A percentile compares a stretch with the other conserved stretches of the same genome.
Evolutionary conservation across 805 yeast species (phyloP).

Genomic region (Wickerhamiella allomyrinae): DNA sequence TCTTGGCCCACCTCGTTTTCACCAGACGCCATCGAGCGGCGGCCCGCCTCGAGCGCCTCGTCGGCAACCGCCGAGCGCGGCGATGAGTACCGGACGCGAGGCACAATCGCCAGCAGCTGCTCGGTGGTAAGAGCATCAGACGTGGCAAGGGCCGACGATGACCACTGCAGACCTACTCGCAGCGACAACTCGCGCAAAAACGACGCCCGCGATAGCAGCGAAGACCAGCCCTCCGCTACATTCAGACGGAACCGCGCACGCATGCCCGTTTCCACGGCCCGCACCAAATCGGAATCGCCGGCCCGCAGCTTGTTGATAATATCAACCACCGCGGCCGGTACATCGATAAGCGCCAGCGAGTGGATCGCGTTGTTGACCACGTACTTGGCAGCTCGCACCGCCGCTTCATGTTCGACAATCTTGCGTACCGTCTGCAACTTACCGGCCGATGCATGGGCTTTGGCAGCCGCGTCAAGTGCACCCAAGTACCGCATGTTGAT

Average conservation of each 20-base stretch:
- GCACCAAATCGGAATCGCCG: neutral
- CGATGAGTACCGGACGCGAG: conserved; percentile 59
- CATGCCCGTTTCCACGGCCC: conserved; percentile 38
- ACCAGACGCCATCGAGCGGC: conserved; percentile 12
- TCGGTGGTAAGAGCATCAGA: conserved; percentile 8
- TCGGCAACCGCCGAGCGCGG: conserved; percentile 55
- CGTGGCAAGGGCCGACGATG: conserved; percentile 9
- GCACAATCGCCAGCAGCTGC: conserved; percentile 58
- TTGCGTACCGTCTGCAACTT: conserved; percentile 33
- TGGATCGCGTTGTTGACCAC: conserved; percentile 38
- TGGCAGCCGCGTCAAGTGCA: conserved; percentile 31
- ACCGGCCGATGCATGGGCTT: conserved; percentile 15
- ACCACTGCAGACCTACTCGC: conserved; percentile 82
- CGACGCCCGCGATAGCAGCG: conserved; percentile 21
- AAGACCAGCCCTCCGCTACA: conserved; percentile 38
- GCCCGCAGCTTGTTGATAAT: conserved; percentile 51
- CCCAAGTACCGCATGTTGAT: conserved; percentile 85
- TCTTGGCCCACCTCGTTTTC: conserved; percentile 34
- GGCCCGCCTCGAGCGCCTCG: conserved; percentile 39
- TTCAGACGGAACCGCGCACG: conserved; percentile 46
- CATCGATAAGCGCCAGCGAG: conserved; percentile 37
- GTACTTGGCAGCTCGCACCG: conserved; percentile 71
- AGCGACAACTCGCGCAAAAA: conserved; percentile 57
- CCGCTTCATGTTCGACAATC: conserved; percentile 48
- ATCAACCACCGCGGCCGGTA: conserved; percentile 49